These are phyloP conservation scores for Blumeria hordei DNA, from an alignment of 2,329 filamentous ascomycete genomes.

Conservation along the genomic window DNA sequence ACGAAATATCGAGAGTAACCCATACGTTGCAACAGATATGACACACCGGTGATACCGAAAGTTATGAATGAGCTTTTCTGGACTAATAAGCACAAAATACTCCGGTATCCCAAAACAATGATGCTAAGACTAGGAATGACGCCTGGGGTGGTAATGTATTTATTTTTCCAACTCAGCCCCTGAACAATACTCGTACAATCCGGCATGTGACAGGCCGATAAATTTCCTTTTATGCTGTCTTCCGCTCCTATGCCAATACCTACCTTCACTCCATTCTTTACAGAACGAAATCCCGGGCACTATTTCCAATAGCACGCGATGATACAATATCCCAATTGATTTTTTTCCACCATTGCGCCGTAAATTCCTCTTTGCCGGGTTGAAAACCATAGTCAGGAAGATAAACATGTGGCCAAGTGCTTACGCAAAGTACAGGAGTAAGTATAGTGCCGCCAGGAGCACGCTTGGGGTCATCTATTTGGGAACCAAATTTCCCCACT, in stretches of 20 bases:
- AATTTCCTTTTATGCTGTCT: too few relatives aligned
- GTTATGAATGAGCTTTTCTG: too few relatives aligned
- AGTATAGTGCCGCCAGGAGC: conserved; percentile 37
- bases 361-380: conserved; percentile 46
- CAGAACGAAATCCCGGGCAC: background rate
- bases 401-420: conserved; percentile 92
- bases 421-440: conserved; percentile 66
- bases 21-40: background rate
- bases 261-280: too few relatives aligned
- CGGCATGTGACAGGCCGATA: too few relatives aligned
- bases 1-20: background rate
- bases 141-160: too few relatives aligned
- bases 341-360: conserved; percentile 64
- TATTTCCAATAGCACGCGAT: conserved; percentile 4
- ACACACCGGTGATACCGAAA: background rate
- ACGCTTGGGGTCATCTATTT: conserved; percentile 12
- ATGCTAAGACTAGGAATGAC: too few relatives aligned
- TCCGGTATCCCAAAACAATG: too few relatives aligned
- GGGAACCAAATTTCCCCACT: conserved; percentile 13
- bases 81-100: too few relatives aligned
- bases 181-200: too few relatives aligned
- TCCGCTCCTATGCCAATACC: too few relatives aligned
- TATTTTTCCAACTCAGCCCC: too few relatives aligned
- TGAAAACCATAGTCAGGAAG: conserved; percentile 52
- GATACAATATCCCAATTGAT: conserved; percentile 67